Conservation (phyloP, 2,329 filamentous ascomycete genomes). For the Fusarium piperis region DNA sequence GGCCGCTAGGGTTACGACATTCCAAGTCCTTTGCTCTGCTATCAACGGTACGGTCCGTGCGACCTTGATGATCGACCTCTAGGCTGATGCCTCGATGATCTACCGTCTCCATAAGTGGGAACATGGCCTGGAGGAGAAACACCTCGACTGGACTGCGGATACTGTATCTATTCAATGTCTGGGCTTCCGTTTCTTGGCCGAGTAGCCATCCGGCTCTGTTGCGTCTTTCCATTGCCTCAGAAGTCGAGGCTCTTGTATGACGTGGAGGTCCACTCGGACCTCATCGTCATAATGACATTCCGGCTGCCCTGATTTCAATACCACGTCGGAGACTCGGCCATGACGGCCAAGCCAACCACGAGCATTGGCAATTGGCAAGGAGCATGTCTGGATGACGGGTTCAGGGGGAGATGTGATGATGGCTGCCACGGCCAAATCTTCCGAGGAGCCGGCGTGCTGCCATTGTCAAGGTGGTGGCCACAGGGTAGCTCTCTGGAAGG, state of each 20-base stretch:
- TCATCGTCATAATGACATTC: constrained; percentile 37
- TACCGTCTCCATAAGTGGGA: constrained; percentile 14
- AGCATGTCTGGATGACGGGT: neutral
- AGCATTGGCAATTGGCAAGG: neutral
- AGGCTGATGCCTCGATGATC: constrained; percentile 23
- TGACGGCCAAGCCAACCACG: constrained; percentile 8
- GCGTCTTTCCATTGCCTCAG: constrained; percentile 1
- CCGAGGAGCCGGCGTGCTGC: neutral
- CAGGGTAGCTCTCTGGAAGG: constrained; percentile 10
- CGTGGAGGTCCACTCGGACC: constrained; percentile 2
- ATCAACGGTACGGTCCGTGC: constrained; percentile 37
- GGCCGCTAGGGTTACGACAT: constrained; percentile 15
- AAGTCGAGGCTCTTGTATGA: neutral
- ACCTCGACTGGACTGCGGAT: neutral
- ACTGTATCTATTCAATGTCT: neutral
- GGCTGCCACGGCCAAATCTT: neutral
- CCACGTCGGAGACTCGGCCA: constrained; percentile 4
- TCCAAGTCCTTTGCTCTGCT: constrained; percentile 21
- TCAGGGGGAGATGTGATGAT: constrained; percentile 11
- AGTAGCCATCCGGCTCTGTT: neutral
- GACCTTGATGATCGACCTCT: constrained; percentile 27
- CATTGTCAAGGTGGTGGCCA: constrained; percentile 1
- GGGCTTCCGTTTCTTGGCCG: constrained; percentile 1
- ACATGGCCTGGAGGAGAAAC: constrained; percentile 9
- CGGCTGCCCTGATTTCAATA: constrained; percentile 10